A percentile compares a stretch with the other conserved stretches of the same genome.
Evolutionary conservation across 2,329 filamentous ascomycete genomes (phyloP).

Genomic region (Piedraia hortae): DNA sequence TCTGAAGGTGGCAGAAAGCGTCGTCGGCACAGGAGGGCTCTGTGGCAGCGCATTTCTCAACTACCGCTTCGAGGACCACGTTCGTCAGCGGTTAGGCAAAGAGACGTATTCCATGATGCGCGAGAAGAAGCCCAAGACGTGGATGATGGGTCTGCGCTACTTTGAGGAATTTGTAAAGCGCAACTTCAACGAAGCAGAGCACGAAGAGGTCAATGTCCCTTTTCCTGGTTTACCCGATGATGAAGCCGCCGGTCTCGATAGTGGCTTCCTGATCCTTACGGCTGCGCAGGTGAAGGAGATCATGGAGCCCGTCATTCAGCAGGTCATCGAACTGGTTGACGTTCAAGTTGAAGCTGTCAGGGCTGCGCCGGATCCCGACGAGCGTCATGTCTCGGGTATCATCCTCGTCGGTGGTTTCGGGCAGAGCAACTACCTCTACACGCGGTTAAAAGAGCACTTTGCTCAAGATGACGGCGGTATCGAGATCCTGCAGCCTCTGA

Average conservation of each 20-base stretch:
- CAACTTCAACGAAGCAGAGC: conserved; percentile 48
- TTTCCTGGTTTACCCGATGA: conserved; percentile 54
- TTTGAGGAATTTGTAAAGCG: conserved; percentile 70
- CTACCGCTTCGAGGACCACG: conserved; percentile 55
- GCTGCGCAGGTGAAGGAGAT: conserved; percentile 40
- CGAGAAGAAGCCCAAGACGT: conserved; percentile 47
- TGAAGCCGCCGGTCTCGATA: conserved; percentile 45
- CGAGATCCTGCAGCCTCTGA: conserved; percentile 57
- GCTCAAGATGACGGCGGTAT: conserved; percentile 26
- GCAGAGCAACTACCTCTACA: conserved; percentile 43
- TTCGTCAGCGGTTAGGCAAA: conserved; percentile 37
- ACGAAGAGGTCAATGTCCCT: conserved; percentile 41
- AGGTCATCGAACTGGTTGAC: conserved; percentile 26
- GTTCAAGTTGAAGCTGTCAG: conserved; percentile 18
- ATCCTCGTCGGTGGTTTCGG: conserved; percentile 62
- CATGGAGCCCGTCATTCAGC: conserved; percentile 39
- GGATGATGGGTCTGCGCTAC: conserved; percentile 44
- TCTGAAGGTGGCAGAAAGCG: conserved; percentile 47
- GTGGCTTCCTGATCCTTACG: conserved; percentile 47
- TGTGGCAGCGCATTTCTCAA: conserved; percentile 59
- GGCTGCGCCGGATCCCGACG: conserved; percentile 7
- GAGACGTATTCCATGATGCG: conserved; percentile 45
- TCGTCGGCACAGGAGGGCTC: conserved; percentile 49
- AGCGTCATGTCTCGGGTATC: conserved; percentile 29
- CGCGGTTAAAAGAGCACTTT: conserved; percentile 41